These are phyloP conservation scores for Neurospora africana DNA, from an alignment of 495 filamentous ascomycete genomes.

Conservation along the genomic window DNA sequence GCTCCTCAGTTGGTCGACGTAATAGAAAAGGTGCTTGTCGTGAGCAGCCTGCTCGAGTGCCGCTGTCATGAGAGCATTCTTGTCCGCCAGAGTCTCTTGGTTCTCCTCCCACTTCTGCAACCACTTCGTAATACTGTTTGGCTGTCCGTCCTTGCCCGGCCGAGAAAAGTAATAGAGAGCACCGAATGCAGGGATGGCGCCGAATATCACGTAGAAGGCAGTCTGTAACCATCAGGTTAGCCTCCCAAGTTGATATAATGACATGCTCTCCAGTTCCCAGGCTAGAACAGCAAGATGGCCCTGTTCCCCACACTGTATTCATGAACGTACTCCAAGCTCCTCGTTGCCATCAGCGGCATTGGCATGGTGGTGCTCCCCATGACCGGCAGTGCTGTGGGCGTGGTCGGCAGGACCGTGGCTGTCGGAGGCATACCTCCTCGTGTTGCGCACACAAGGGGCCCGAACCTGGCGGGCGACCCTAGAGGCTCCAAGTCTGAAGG, in stretches of 20 bases:
- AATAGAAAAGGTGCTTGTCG: conserved; percentile 34
- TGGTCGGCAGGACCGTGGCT: conserved; percentile 23
- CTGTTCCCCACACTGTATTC: background rate
- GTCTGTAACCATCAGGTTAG: conserved; percentile 17
- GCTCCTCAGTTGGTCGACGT: conserved; percentile 17
- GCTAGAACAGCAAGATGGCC: background rate
- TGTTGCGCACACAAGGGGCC: conserved; percentile 17
- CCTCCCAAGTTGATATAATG: background rate
- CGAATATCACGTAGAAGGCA: conserved; percentile 30
- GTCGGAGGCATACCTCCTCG: conserved; percentile 36
- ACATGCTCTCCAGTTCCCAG: background rate
- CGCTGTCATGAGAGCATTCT: conserved; percentile 30
- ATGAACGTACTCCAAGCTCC: conserved; percentile 31
- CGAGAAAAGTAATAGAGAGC: conserved; percentile 32
- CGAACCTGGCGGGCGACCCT: conserved; percentile 27
- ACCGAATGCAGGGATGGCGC: conserved; percentile 21
- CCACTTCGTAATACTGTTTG: conserved; percentile 22
- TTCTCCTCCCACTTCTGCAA: conserved; percentile 24
- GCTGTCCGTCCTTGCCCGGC: conserved; percentile 33
- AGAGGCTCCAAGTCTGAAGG: conserved; percentile 32
- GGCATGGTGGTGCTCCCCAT: conserved; percentile 24
- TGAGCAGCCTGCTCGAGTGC: conserved; percentile 36
- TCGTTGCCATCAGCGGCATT: conserved; percentile 23
- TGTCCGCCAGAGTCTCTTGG: background rate
- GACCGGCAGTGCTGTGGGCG: conserved; percentile 12